phyloP scores from a whole-genome alignment of 805 yeast species.

The Kurtzmaniella fragi region DNA sequence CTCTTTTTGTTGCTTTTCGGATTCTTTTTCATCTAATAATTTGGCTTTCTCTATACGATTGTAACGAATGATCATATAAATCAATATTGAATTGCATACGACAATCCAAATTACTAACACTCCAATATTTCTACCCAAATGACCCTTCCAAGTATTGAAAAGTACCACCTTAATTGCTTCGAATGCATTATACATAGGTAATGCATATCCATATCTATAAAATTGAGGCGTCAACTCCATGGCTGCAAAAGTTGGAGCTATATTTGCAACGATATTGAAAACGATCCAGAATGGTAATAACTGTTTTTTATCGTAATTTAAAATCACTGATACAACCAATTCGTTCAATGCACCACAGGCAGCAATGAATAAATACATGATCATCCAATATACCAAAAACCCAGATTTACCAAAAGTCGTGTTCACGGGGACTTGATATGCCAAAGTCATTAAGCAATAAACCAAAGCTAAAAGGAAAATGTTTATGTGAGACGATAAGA shows the following conservation, averaged over 20 bases:
- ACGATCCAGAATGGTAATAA: constrained; percentile 27
- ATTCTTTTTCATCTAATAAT: constrained; percentile 4
- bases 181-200: constrained; percentile 30
- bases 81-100: constrained; percentile 10
- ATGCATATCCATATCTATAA: constrained; percentile 30
- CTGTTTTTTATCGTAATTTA: constrained; percentile 12
- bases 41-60: constrained; percentile 5
- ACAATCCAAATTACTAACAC: constrained; percentile 25
- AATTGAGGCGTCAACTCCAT: constrained; percentile 25
- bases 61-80: constrained; percentile 7
- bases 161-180: constrained; percentile 28
- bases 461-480: constrained; percentile 23
- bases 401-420: constrained; percentile 26
- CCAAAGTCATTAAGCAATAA: constrained; percentile 25
- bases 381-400: constrained; percentile 28
- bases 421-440: constrained; percentile 22
- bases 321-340: constrained; percentile 15
- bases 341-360: constrained; percentile 27
- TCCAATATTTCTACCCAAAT: constrained; percentile 26
- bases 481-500: constrained; percentile 26
- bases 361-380: constrained; percentile 23
- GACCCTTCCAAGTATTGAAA: constrained; percentile 29
- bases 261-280: constrained; percentile 22
- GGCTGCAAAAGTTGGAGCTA: constrained; percentile 30
- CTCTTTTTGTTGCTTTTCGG: background rate